Evolutionary conservation across 345 rosid species (phyloP).

Genomic region (Bruguiera parviflora): DNA sequence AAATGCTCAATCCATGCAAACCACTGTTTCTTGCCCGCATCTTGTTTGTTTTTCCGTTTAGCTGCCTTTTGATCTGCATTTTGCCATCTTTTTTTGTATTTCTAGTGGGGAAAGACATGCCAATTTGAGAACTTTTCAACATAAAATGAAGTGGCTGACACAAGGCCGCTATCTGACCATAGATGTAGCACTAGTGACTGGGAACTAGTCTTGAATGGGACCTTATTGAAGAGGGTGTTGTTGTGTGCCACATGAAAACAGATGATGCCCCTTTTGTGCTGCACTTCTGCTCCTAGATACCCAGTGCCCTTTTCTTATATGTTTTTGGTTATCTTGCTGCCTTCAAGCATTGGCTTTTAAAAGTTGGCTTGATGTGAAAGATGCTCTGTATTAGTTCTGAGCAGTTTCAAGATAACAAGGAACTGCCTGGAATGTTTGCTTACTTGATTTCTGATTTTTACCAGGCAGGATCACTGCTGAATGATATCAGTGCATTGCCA

Average conservation of each 20-base stretch:
- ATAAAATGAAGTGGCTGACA: neutral
- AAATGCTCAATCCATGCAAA: neutral
- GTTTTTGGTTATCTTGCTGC: too few species aligned
- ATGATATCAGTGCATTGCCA: conserved; percentile 21
- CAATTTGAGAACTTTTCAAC: neutral
- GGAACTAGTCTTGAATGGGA: neutral
- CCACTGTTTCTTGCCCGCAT: neutral
- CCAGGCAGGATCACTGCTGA: conserved; percentile 36
- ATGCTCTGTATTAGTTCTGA: too few species aligned
- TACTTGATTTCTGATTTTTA: conserved; percentile 10
- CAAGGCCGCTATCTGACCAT: neutral
- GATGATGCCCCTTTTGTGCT: too few species aligned
- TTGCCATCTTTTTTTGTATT: neutral
- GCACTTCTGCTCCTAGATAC: too few species aligned
- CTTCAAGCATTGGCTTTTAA: too few species aligned
- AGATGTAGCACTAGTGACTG: neutral
- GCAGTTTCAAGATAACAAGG: too few species aligned
- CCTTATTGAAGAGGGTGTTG: too few species aligned
- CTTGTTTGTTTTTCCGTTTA: neutral
- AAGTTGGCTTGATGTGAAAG: too few species aligned
- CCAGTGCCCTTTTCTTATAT: too few species aligned
- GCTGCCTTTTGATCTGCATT: neutral
- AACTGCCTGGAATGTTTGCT: neutral
- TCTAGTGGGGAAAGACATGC: neutral
- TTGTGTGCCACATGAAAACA: too few species aligned